These are phyloP conservation scores for Casuarina equisetifolia DNA, from an alignment of 306 rosid species.

Conservation along the genomic window DNA sequence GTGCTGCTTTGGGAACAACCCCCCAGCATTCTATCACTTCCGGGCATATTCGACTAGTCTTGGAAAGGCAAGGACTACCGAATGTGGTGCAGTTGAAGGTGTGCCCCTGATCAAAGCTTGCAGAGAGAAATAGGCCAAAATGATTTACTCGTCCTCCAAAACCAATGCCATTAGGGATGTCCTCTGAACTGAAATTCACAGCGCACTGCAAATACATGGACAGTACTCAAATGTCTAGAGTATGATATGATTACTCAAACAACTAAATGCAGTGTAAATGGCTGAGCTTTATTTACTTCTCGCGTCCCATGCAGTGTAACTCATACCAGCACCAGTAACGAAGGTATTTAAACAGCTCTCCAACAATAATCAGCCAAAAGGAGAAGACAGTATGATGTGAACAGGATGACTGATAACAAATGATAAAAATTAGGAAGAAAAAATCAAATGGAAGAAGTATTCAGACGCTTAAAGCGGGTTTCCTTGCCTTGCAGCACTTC, in stretches of 20 bases:
- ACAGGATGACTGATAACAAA: background rate
- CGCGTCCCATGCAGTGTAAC: background rate
- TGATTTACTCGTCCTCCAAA: slow-evolving; percentile 82
- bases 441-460: background rate
- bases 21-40: slow-evolving; percentile 98
- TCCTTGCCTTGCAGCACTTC: slow-evolving; percentile 10
- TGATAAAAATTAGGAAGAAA: background rate
- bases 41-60: slow-evolving; percentile 52
- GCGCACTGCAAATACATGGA: slow-evolving; percentile 57
- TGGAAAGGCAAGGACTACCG: slow-evolving; percentile 87
- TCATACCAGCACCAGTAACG: background rate
- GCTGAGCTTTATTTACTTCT: background rate
- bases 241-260: background rate
- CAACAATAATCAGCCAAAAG: background rate
- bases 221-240: slow-evolving; percentile 1
- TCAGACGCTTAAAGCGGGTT: background rate
- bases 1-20: slow-evolving; percentile 45
- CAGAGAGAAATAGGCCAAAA: slow-evolving; percentile 73
- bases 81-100: slow-evolving; percentile 79
- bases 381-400: background rate
- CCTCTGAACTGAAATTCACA: slow-evolving; percentile 80
- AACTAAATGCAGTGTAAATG: slow-evolving; percentile 4
- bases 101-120: slow-evolving; percentile 80
- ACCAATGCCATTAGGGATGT: slow-evolving; percentile 90
- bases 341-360: background rate